Evolutionary conservation across 805 yeast species (phyloP), one percentile per base, ranked within the genome.

Genomic region (Nakazawaea populi): DNA sequence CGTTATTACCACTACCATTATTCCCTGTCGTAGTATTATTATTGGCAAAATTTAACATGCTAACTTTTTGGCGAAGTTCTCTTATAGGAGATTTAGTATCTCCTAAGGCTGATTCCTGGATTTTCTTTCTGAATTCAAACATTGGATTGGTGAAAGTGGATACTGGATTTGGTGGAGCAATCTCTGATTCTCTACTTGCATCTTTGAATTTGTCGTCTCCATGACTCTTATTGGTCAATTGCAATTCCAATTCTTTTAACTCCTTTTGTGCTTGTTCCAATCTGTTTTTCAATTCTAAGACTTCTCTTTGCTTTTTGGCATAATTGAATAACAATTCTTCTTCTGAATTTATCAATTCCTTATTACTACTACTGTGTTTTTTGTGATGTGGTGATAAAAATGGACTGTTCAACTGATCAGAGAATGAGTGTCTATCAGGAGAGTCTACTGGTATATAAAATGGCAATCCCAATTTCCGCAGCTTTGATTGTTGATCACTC

Each of bases 231-330:
- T 38, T 30, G 6, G 35, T 35, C 43, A 50, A 24, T 24, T 35
- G 44, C 12, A 43, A 37, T 48, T 75, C 76, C 35, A 76, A 51
- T 4, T 56, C 56, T 12, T 57, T 58, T 27, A 77, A 53, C 32
- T 76, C 79, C 4, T 56, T 57, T 54, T 73, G 73, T 3, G 75
- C 61, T 37, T 61, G 62, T 12, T 66, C 59, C n/a, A 81, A 61
- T 55, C 71, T 69, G n/a, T 69, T 64, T 57, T 74, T 76, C 51
- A 78, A 60, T 46, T 80, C 84, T 14, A 71, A 54, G 7, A 82
- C 72, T 50, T 73, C 73, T 53, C 82, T 70, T 57, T 81, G 84
- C 58, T 82, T 82, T 2, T 73, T 58, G 0, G 86, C 81, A 47
- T 76, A 55, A 42, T 64, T 61, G 48, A 63, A 71, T 37, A 76